phyloP scores from a whole-genome alignment of 495 filamentous ascomycete genomes.

The Aspergillus cavernicola region DNA sequence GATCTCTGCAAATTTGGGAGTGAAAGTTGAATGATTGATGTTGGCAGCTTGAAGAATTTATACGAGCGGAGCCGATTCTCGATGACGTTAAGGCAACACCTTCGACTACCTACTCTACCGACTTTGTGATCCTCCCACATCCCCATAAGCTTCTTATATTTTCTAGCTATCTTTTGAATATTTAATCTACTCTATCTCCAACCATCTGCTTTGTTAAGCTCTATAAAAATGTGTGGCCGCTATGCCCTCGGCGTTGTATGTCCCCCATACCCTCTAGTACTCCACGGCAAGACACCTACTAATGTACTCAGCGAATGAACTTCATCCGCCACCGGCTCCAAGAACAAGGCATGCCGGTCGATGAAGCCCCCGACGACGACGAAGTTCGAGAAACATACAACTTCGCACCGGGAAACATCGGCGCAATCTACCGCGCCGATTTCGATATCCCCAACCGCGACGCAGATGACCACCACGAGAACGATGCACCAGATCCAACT shows the following conservation, averaged over 20 bases:
- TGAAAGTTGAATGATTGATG: not conserved
- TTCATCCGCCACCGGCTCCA: constrained; percentile 67
- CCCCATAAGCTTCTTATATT: no score
- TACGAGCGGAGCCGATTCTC: constrained; percentile 3
- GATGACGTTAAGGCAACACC: constrained; percentile 4
- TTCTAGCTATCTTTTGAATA: not conserved
- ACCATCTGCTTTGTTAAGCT: no score
- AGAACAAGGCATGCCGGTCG: constrained; percentile 70
- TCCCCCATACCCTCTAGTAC: constrained; percentile 7
- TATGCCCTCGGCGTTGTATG: constrained; percentile 78
- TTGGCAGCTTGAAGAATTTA: constrained; percentile 7
- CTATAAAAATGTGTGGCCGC: constrained; percentile 76
- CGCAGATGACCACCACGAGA: constrained; percentile 8
- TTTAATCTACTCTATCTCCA: no score
- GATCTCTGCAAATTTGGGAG: not conserved
- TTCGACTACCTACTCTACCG: not conserved
- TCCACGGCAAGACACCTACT: not conserved
- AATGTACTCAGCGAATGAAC: constrained; percentile 47
- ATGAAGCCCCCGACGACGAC: constrained; percentile 72
- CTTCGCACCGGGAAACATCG: constrained; percentile 83
- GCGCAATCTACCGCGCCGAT: constrained; percentile 83
- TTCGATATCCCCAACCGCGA: constrained; percentile 19
- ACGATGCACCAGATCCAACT: no score
- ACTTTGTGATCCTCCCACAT: not conserved
- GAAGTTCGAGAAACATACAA: constrained; percentile 81